phyloP scores from a whole-genome alignment of 805 yeast species.

The Starmerella vaccinii region DNA sequence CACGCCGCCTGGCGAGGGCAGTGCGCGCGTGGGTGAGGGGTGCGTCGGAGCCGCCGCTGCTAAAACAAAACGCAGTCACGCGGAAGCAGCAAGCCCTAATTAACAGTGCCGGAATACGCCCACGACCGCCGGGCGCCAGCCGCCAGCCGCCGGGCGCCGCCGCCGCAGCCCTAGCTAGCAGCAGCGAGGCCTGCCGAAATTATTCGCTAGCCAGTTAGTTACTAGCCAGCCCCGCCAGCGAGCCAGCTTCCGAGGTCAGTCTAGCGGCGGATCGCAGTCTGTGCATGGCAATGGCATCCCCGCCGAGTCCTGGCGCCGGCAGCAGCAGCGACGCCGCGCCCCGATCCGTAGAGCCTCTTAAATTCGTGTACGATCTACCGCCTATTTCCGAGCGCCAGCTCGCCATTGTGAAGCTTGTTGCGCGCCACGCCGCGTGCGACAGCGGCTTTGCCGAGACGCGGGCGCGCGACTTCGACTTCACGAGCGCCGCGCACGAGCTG shows the following conservation, averaged over 20 bases:
- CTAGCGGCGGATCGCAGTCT: neutral
- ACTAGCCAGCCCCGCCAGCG: no score
- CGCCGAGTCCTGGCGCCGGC: no score
- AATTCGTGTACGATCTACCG: constrained; percentile 21
- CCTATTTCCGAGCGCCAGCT: constrained; percentile 52
- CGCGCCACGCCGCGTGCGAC: constrained; percentile 54
- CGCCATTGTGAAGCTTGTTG: constrained; percentile 60
- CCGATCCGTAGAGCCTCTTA: constrained; percentile 4
- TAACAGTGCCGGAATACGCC: neutral
- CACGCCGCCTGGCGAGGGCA: neutral
- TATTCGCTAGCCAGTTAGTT: no score
- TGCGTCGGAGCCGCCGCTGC: no score
- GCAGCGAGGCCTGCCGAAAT: no score
- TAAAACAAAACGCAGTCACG: neutral
- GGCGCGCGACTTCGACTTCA: constrained; percentile 57
- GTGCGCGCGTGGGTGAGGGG: no score
- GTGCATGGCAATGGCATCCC: neutral
- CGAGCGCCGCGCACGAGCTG: constrained; percentile 50
- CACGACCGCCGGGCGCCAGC: no score
- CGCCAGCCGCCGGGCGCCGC: no score
- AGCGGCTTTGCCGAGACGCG: constrained; percentile 34
- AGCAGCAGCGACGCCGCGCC: neutral
- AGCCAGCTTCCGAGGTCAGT: no score
- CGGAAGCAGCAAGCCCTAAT: neutral
- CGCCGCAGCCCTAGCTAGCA: no score